Evolutionary conservation across 139 green algal species (phyloP).

Genomic region (Auxenochlorella protothecoides): DNA sequence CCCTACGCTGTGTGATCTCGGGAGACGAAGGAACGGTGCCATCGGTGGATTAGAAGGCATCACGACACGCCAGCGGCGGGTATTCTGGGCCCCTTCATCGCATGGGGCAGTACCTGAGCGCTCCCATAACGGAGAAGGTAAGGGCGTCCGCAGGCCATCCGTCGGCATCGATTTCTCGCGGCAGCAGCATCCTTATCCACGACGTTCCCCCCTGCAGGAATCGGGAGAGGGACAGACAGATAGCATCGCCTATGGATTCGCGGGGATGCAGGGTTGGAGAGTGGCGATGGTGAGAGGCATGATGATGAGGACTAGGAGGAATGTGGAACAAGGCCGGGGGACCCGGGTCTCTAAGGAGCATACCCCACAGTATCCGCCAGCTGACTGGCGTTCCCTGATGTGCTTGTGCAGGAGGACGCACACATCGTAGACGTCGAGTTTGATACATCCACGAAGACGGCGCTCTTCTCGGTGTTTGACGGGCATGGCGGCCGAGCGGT

Average conservation of each 20-base stretch:
- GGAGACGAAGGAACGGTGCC: too few species aligned
- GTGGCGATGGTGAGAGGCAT: conserved; percentile 23
- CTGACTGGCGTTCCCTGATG: too few species aligned
- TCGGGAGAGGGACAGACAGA: conserved; percentile 16
- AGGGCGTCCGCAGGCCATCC: background rate
- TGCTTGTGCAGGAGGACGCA: conserved; percentile 26
- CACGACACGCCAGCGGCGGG: too few species aligned
- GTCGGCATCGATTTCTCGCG: too few species aligned
- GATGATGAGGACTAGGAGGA: too few species aligned
- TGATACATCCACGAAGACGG: conserved; percentile 1
- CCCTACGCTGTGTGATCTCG: too few species aligned
- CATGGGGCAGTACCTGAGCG: conserved; percentile 24
- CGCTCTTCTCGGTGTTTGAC: conserved; percentile 34
- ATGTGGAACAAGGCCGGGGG: too few species aligned
- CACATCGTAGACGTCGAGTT: conserved; percentile 27
- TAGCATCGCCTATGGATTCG: conserved; percentile 20
- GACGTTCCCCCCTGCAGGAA: conserved; percentile 10
- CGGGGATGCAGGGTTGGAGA: conserved; percentile 37
- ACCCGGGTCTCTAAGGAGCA: too few species aligned
- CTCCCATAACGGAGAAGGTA: conserved; percentile 22
- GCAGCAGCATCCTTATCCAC: too few species aligned
- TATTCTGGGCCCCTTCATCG: too few species aligned
- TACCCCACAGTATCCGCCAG: too few species aligned
- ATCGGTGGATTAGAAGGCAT: too few species aligned
- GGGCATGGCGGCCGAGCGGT: conserved; percentile 33